These are phyloP conservation scores for Lachnellula cervina DNA, from an alignment of 2,329 filamentous ascomycete genomes.

Conservation along the genomic window DNA sequence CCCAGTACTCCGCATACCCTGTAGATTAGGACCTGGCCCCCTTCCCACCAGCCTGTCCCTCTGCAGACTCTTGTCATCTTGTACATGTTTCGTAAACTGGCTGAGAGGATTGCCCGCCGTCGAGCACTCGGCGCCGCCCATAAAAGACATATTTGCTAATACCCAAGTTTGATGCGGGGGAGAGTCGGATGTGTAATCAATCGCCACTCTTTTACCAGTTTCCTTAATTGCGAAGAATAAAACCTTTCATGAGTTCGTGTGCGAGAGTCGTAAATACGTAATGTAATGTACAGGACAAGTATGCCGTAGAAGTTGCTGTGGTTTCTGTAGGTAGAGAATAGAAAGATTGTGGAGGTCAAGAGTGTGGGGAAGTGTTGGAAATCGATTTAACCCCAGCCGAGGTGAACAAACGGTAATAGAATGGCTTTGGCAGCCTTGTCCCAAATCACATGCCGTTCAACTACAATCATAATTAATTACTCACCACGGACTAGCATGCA, in stretches of 20 bases:
- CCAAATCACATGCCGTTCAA: constrained; percentile 1
- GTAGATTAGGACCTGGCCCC: constrained; percentile 64
- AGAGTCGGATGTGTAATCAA: not conserved
- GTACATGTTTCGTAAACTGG: constrained; percentile 95
- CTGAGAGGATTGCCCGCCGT: constrained; percentile 92
- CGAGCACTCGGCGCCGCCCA: constrained; percentile 94
- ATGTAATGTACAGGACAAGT: not conserved
- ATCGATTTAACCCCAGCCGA: not conserved
- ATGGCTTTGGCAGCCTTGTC: not conserved
- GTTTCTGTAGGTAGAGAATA: not conserved
- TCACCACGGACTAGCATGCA: not conserved
- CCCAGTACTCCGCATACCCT: constrained; percentile 70
- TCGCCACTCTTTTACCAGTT: not conserved
- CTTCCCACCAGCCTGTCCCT: constrained; percentile 79
- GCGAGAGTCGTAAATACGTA: not conserved
- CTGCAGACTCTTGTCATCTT: constrained; percentile 93
- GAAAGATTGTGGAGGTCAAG: not conserved
- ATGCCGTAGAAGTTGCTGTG: not conserved
- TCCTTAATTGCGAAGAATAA: not conserved
- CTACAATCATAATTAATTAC: not conserved
- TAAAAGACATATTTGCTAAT: constrained; percentile 71
- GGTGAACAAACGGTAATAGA: not conserved
- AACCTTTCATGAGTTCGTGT: not conserved
- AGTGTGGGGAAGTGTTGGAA: not conserved
- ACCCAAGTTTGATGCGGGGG: not conserved